Evolutionary conservation across 1,139 yeast species (phyloP), one percentile per base, ranked within the genome.

Genomic region (Yamadazyma membranifaciens): DNA sequence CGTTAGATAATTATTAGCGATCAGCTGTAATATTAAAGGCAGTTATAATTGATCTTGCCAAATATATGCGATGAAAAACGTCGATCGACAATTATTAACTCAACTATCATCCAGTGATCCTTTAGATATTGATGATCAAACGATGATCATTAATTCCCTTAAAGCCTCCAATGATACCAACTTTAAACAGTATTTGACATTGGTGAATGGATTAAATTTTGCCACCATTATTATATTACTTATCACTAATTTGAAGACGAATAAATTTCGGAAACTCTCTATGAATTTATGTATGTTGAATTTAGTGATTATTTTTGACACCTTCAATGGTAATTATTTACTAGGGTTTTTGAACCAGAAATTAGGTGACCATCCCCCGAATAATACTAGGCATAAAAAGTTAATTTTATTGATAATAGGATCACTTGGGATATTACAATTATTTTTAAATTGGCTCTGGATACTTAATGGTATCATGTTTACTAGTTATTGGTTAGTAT

Each of bases 101-200:
- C 38, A 36, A 22, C 24, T 36, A 30, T 29, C 33, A 6, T 20
- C 7, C 24, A 20, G 7, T 20, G 34, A 30, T 12, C 38, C 55
- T 3, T 28, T 59, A 2, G 63, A 59, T 38, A 45, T 49, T 14
- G 56, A 50, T 33, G 63, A 59, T 38, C 63, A 59, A 42, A 46
- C 48, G 3, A 37, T 41, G n/a, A 41, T 59, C 10, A 54, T 59
- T 1, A 40, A 44, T 9, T 40, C 46, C 11, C 41, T 59, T 12
- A 30, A 41, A 6, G 6, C 33, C 3, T 32, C 38, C n/a, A 50
- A 51, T 34, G 22, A 37, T 15, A 31, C 31, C 3, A 27, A 33
- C n/a, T 47, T 41, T 36, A 25, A 42, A 9, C 16, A 6, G 4
- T 44, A 47, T 27, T 38, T 45, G 17, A 42, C 31, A 13, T 20